Evolutionary conservation across 2,329 filamentous ascomycete genomes (phyloP), one percentile per base, ranked within the genome.

Genomic region (Purpureocillium lavendulum): DNA sequence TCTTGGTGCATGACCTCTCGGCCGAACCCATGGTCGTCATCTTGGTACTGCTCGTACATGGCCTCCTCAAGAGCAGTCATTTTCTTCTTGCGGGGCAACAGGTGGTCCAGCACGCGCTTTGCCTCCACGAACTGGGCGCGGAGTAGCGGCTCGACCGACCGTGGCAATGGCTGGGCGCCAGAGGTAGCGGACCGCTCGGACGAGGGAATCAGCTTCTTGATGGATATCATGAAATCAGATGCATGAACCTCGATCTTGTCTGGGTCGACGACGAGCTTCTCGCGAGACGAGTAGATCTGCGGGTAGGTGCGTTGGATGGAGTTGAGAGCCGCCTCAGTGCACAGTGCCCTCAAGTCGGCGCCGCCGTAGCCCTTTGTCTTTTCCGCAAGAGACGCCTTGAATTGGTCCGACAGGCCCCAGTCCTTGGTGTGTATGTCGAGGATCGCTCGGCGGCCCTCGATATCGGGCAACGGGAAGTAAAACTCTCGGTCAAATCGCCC

Each of bases 401-500:
- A 94, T 3, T 71, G 64, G 11, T 80, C 71, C 17, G 84, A 74
- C 18, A 98, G 69, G 15, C 89, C 85, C 92, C 92, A 98, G 46
- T 87, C 87, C 56, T 84, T 84, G 7, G 92, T 98, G 58, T 98
- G 88, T 43, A 98, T 98, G 47, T 96, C 83, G 43, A 98, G 74
- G 52, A 98, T 98, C 4, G 87, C 75, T 47, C 84, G 82, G 45
- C 92, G 80, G 16, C 80, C 88, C 30, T 84, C 78, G 4, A 81
- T 71, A 50, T 90, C 86, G 1, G 92, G 92, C 26, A 98, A 70
- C 1, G 92, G 89, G 56, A 98, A 98, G 66, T 97, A 97, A 54
- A 98, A 98, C 60, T 98, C 94, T 59, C 92, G 75, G 58, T 98
- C 92, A 55, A 98, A 98, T 38, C 92, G 84, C 33, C 92, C 94